phyloP scores from a whole-genome alignment of 129 eudicot species.

The Flaveria robusta region DNA sequence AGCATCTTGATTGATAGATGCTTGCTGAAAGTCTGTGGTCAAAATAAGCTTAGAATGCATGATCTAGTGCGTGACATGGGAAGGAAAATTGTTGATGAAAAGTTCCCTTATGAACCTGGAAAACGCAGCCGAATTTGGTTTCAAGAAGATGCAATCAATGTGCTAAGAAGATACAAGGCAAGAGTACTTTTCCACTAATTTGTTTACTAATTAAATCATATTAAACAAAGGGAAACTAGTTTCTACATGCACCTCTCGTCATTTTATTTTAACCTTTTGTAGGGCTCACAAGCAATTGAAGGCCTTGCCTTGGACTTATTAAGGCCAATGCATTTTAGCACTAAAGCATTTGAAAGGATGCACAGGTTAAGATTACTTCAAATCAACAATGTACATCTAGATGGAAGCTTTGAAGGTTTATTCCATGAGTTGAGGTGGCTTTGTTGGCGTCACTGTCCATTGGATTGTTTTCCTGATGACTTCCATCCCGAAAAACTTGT shows the following conservation, averaged over 20 bases:
- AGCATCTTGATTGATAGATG: constrained; percentile 24
- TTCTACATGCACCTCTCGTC: background rate
- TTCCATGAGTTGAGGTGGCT: constrained; percentile 25
- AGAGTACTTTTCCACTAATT: background rate
- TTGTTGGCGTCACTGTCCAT: constrained; percentile 25
- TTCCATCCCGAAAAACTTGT: constrained; percentile 17
- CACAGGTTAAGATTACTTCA: constrained; percentile 26
- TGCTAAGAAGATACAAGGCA: constrained; percentile 17
- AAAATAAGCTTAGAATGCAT: constrained; percentile 18
- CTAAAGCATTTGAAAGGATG: constrained; percentile 29
- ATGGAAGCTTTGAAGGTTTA: constrained; percentile 13
- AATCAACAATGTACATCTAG: constrained; percentile 25
- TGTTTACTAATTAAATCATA: background rate
- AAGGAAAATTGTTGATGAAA: constrained; percentile 28
- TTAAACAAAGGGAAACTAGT: background rate
- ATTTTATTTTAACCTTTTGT: background rate
- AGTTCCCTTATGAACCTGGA: constrained; percentile 27
- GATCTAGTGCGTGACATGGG: constrained; percentile 32
- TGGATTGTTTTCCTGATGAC: constrained; percentile 15
- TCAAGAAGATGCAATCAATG: constrained; percentile 19
- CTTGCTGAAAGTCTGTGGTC: constrained; percentile 15
- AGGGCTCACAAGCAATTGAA: constrained; percentile 15
- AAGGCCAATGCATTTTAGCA: constrained; percentile 3
- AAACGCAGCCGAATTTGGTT: constrained; percentile 28
- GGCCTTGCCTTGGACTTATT: constrained; percentile 1